Evolutionary conservation across 1,284 basidiomycete species (phyloP).

Genomic region (Sanghuangporus weigelae): DNA sequence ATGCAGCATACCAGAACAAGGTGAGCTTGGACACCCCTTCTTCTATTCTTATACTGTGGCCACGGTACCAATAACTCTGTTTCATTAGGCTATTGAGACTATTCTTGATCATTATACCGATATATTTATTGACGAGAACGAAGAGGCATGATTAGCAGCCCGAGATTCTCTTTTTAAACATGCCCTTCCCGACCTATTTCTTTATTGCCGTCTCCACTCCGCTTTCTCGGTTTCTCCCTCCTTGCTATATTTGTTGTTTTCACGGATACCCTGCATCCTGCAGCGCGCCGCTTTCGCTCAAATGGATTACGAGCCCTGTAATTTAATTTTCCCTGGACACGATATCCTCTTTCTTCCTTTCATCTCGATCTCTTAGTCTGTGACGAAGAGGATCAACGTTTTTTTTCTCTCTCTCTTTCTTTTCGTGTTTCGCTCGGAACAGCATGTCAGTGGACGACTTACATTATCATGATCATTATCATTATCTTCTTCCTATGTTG

Average conservation of each 20-base stretch:
- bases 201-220: neutral
- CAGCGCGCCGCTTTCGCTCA: neutral
- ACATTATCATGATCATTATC: slow-evolving; percentile 12
- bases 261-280: slow-evolving; percentile 4
- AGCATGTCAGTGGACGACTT: slow-evolving; percentile 2
- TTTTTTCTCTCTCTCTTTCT: neutral
- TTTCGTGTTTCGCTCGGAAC: neutral
- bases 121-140: slow-evolving; percentile 75
- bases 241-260: neutral
- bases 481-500: slow-evolving; percentile 1
- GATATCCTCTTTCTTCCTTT: neutral
- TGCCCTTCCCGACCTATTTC: neutral
- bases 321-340: neutral
- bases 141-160: slow-evolving; percentile 22
- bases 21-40: slow-evolving; percentile 28
- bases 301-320: slow-evolving; percentile 1
- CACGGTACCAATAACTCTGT: slow-evolving; percentile 7
- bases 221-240: neutral
- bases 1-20: slow-evolving; percentile 64
- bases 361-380: neutral
- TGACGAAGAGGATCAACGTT: neutral
- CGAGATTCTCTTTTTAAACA: neutral
- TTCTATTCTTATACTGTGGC: slow-evolving; percentile 20
- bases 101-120: slow-evolving; percentile 83
- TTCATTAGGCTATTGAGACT: slow-evolving; percentile 71